A percentile compares a stretch with the other conserved stretches of the same genome.
phyloP scores from a whole-genome alignment of 129 eudicot species.

The Mikania micrantha region DNA sequence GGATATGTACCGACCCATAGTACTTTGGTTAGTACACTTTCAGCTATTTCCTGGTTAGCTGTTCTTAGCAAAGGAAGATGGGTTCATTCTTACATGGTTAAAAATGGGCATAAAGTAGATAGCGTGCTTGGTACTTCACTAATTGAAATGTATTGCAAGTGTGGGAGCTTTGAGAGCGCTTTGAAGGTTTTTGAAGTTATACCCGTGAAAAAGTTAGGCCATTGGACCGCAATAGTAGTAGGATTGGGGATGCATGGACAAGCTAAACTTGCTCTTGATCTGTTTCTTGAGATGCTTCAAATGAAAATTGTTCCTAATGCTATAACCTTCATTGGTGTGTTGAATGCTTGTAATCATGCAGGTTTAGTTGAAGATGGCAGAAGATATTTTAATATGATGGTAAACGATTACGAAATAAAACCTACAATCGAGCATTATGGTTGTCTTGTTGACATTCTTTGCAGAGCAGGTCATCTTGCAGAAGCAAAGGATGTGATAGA shows the following conservation, averaged over 20 bases:
- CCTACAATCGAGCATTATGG: slow-evolving; percentile 84
- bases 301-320: slow-evolving; percentile 26
- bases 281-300: slow-evolving; percentile 28
- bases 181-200: slow-evolving; percentile 25
- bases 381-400: slow-evolving; percentile 62
- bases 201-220: slow-evolving; percentile 30
- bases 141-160: slow-evolving; percentile 42
- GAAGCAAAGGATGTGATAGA: slow-evolving; percentile 62
- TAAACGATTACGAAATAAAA: slow-evolving; percentile 36
- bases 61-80: slow-evolving; percentile 31
- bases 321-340: slow-evolving; percentile 41
- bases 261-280: slow-evolving; percentile 32
- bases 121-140: slow-evolving; percentile 34
- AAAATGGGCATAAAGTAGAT: slow-evolving; percentile 28
- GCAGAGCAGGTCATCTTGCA: slow-evolving; percentile 67
- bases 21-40: slow-evolving; percentile 39
- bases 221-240: slow-evolving; percentile 42
- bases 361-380: slow-evolving; percentile 62
- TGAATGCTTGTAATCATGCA: slow-evolving; percentile 83
- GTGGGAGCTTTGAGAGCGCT: slow-evolving; percentile 39
- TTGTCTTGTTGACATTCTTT: slow-evolving; percentile 85
- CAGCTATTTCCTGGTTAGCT: slow-evolving; percentile 34
- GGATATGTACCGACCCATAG: slow-evolving; percentile 31
- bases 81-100: slow-evolving; percentile 35
- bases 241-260: slow-evolving; percentile 42